Evolutionary conservation across 805 yeast genomes (phyloP), one percentile per base, ranked within the genome.

Genomic region (Scheffersomyces lignosus): DNA sequence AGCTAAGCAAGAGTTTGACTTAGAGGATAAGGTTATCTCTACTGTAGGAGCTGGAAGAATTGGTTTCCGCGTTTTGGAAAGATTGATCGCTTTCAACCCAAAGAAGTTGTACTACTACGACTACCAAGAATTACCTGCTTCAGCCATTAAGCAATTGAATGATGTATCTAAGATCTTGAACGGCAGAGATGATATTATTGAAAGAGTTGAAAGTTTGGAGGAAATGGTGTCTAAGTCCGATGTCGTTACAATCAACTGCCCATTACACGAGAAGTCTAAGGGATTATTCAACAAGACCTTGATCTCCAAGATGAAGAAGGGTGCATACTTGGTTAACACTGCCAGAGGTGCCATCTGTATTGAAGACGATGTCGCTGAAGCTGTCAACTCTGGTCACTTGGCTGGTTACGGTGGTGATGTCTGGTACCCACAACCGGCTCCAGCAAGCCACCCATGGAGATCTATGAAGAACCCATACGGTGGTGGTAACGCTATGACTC

Each of bases 401-500:
- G 70, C 82, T 51, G 91, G 90, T 35, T 85, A 84, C 56, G 93
- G 90, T 52, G 93, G 91, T 49, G 93, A 85, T 61, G 93, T 85
- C 35, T 84, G 91, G 88, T 75, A 54, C 68, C 83, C 82, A n/a
- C 95, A 85, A 62, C 95, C 95, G 29, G 86, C 91, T 18, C 88
- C 89, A 45, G 65, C 68, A 37, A 73, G 73, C 58, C 89, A 83
- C 55, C 89, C 89, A 47, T 85, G 93, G 93, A 73, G 88, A 71
- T 37, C 69, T 8, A 75, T 83, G 80, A 56, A 66, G 33, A 82
- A 83, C 75, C 66, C 75, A 52, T 75, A 71, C 47, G 83, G 83
- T 41, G 85, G 78, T 25, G 91, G 91, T 47, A 85, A 86, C 51
- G 91, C 90, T 36, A 83, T 85, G 91, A 82, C 88, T 34, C 89